Evolutionary conservation across 352 stramenopile species (phyloP).

Genomic region (Phytophthora lateralis): DNA sequence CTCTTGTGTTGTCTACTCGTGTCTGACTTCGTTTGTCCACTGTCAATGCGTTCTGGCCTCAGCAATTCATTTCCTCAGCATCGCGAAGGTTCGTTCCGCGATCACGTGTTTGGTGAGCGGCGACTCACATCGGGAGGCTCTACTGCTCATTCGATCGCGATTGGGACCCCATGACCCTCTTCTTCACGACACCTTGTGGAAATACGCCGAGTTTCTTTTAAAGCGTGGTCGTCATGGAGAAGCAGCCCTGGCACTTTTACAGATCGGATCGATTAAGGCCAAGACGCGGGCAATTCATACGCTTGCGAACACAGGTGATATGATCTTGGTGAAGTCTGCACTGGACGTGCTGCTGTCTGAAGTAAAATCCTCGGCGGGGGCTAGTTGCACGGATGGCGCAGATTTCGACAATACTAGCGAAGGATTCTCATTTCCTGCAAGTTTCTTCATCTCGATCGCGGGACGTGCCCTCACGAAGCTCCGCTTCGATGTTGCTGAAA

Average conservation of each 20-base stretch:
- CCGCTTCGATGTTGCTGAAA: constrained; percentile 38
- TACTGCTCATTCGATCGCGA: constrained; percentile 53
- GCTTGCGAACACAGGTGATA: constrained; percentile 45
- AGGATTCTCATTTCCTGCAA: constrained; percentile 41
- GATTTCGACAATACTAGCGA: constrained; percentile 1
- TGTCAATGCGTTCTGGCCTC: neutral
- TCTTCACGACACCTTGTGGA: constrained; percentile 40
- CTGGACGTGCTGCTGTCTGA: constrained; percentile 34
- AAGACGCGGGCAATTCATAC: constrained; percentile 29
- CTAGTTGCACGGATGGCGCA: neutral
- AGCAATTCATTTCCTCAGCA: constrained; percentile 66
- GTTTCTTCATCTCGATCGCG: constrained; percentile 49
- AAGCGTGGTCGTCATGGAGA: constrained; percentile 38
- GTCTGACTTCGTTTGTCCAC: neutral
- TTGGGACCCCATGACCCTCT: constrained; percentile 49
- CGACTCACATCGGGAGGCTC: constrained; percentile 55
- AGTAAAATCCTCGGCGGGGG: neutral
- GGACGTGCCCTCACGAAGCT: constrained; percentile 20
- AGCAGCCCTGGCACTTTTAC: constrained; percentile 35
- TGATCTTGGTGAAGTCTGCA: constrained; percentile 32
- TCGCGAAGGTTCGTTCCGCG: constrained; percentile 62
- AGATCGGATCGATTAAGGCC: constrained; percentile 28
- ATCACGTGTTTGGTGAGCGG: constrained; percentile 47
- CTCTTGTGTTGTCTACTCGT: neutral
- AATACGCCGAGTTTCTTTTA: constrained; percentile 46